Evolutionary conservation across 768 basidiomycete species (phyloP), one percentile per base, ranked within the genome.

Genomic region (Vararia minispora): DNA sequence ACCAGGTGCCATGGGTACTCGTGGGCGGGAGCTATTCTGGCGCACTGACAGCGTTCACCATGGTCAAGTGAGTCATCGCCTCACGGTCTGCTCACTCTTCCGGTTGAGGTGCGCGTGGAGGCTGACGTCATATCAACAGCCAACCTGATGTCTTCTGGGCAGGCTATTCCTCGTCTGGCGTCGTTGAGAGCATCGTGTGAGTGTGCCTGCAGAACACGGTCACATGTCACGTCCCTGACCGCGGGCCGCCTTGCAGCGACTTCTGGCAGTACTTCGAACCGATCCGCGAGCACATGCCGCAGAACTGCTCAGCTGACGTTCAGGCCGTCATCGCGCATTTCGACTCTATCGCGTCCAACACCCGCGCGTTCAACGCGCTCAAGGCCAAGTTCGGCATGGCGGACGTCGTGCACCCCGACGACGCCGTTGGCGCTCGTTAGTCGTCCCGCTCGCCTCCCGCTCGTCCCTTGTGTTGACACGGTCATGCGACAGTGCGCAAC

Each of bases 261-360:
- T 78, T 72, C 50, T 81, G 76, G 76, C 63, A 62, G 44, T 85
- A 83, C 50, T 83, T 79, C 54, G 79, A 80, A 40, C 79, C 78
- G 11, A 71, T 81, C 47, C 72, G 72, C 12, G 61, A 71, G 45
- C 59, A 72, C 49, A 82, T 81, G 78, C 75, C 79, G 2, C 35
- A 48, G 44, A 84, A 85, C 54, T 85, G 82, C 58, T 82, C 79
- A 6, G 68, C 78, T 0, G 82, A 85, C 48, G 66, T 83, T 20
- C 60, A 80, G 52, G 68, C 68, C 5, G 79, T 77, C n/a, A 68
- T 84, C 38, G 50, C 66, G 6, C 67, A 79, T 45, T 58, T 84
- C 28, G 81, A 83, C 50, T 35, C 63, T 38, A 69, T 73, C 5
- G 74, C 81, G 46, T 61, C 61, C 1, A 60, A 75, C 43, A 40